These are phyloP conservation scores for Colletotrichum musae DNA, from an alignment of 2,329 filamentous ascomycete species.

Conservation along the genomic window DNA sequence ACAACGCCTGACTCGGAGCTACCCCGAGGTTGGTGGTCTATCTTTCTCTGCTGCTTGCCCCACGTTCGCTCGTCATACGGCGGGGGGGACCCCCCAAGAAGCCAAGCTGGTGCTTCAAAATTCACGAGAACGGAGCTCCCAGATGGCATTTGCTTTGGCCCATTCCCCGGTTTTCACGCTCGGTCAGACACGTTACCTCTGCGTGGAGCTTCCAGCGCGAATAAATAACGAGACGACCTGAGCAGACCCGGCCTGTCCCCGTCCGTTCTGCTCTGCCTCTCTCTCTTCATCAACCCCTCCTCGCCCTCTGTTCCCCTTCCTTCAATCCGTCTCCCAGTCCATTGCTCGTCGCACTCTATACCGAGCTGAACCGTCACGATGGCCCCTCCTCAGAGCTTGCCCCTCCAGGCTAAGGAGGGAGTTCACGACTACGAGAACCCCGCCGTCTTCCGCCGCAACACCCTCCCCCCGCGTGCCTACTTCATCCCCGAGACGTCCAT, in stretches of 20 bases:
- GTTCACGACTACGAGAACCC: constrained; percentile 66
- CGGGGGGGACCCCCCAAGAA: constrained; percentile 11
- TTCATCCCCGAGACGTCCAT: constrained; percentile 65
- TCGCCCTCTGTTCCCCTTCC: too few species aligned
- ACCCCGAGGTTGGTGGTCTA: constrained; percentile 26
- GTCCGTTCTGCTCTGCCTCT: not conserved
- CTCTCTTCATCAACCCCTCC: not conserved
- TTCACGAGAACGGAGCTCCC: constrained; percentile 34
- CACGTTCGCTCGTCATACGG: constrained; percentile 37
- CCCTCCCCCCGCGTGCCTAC: constrained; percentile 67
- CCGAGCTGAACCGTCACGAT: constrained; percentile 34
- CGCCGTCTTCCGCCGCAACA: constrained; percentile 66
- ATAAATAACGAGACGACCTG: constrained; percentile 35
- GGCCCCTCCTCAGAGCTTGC: constrained; percentile 47
- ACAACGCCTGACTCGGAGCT: constrained; percentile 37
- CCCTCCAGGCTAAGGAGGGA: constrained; percentile 51
- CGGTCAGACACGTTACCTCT: constrained; percentile 24
- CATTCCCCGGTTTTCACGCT: constrained; percentile 19
- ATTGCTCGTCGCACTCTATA: not conserved
- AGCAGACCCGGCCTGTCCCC: too few species aligned
- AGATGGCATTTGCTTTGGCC: constrained; percentile 13
- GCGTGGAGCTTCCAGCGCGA: constrained; percentile 31
- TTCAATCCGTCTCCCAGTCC: not conserved
- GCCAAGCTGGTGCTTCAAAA: not conserved
- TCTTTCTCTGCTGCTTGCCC: constrained; percentile 24